Evolutionary conservation across 2,329 filamentous ascomycete species (phyloP), one percentile per base, ranked within the genome.

Genomic region (Tolypocladium tundrense): DNA sequence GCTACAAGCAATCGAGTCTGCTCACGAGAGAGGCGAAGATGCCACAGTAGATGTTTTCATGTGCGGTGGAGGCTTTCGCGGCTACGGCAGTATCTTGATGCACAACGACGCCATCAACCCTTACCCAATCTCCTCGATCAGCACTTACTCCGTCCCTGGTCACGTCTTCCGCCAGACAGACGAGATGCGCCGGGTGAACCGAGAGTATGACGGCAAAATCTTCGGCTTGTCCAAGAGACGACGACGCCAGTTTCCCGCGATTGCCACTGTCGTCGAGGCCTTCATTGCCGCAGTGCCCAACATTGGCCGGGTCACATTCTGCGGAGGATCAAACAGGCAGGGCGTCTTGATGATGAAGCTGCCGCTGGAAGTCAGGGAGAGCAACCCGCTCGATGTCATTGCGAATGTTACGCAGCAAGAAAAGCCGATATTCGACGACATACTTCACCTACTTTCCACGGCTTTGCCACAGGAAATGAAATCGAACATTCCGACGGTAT

Each of bases 11-110:
- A 68, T 73, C 43, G 67, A 61, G 14, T 65, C 71, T 24, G 75
- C 77, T 16, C 69, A 74, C 35, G 65, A 70, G 27, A 61, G 60
- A 21, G 65, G 66, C 37, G 60, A 65, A 40, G 60, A 66, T 45
- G 61, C 63, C 54, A 81, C 81, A 5, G 77, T 91, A 58, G 84
- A 88, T 40, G 77, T 96, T 10, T 96, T 92, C 69, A 84, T 97
- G 58, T 96, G 89, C 61, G 92, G 92, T 50, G 92, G 92, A 31
- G 92, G 92, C 0, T 96, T 96, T 68, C 80, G 92, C 41, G 92
- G 92, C 19, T 96, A 95, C 78, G 92, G 91, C 8, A 95, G 90
- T 71, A 85, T 96, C 67, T 79, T 96, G 56, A 92, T 96, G 88
- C 86, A 88, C 68, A 81, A 83, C 63, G 88, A 93, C 65, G 72